A percentile compares a stretch with the other conserved stretches of the same genome.
phyloP scores from a whole-genome alignment of 768 basidiomycete genomes.

The Suillus tomentosus region DNA sequence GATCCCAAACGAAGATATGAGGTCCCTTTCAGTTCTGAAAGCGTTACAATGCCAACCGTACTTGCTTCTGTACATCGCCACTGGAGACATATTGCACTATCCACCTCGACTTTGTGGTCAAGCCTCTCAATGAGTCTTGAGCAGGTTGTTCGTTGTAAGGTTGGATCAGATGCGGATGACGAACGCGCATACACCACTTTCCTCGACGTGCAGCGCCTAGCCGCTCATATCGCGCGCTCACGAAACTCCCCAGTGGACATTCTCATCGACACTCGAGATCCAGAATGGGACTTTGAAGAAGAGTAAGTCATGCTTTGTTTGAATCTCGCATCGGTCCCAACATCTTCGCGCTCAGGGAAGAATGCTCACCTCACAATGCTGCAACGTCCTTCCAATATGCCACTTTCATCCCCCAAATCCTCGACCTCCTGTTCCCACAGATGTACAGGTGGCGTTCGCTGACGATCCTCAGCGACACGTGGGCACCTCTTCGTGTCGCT shows the following conservation, averaged over 20 bases:
- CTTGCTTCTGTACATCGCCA: slow-evolving; percentile 51
- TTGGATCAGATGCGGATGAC: neutral
- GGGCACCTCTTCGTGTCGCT: slow-evolving; percentile 58
- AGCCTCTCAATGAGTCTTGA: slow-evolving; percentile 49
- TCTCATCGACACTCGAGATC: slow-evolving; percentile 59
- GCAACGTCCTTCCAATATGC: slow-evolving; percentile 12
- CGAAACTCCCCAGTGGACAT: slow-evolving; percentile 53
- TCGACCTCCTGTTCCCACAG: slow-evolving; percentile 53
- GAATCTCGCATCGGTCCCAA: neutral
- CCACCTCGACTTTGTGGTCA: slow-evolving; percentile 56
- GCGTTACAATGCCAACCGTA: slow-evolving; percentile 45
- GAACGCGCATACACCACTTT: neutral
- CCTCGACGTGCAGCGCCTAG: slow-evolving; percentile 42
- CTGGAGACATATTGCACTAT: slow-evolving; percentile 54
- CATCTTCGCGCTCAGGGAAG: slow-evolving; percentile 11
- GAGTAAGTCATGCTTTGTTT: slow-evolving; percentile 35
- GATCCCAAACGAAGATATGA: slow-evolving; percentile 16
- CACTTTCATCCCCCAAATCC: slow-evolving; percentile 17
- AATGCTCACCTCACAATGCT: neutral
- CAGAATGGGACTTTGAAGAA: slow-evolving; percentile 59
- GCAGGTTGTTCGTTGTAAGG: slow-evolving; percentile 16
- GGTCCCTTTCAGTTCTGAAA: slow-evolving; percentile 40
- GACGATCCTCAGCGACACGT: slow-evolving; percentile 55
- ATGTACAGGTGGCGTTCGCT: slow-evolving; percentile 55
- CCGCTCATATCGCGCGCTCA: slow-evolving; percentile 48